Evolutionary conservation across 345 rosid genomes (phyloP), one percentile per base, ranked within the genome.

Genomic region (Dipteronia sinensis): DNA sequence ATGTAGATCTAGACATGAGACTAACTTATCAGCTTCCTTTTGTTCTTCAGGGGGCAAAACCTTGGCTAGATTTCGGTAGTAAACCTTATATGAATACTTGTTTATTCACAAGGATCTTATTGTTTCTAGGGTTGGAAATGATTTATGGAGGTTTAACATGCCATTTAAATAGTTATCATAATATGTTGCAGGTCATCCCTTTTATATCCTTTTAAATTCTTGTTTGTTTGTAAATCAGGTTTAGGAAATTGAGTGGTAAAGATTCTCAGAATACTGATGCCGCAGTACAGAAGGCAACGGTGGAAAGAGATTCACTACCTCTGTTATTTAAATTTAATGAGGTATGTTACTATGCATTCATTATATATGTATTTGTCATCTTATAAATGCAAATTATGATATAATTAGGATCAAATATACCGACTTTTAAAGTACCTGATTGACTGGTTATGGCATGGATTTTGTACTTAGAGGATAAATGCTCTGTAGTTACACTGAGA

Each of bases 271-370:
- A 80, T 79, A 69, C 84, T 58, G 89, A 87, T 79, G 77, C 65
- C 72, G 83, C 75, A 29, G 83, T 44, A 49, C 84, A 75, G 71
- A 87, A 84, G 79, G 71, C 78, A 65, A 84, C 91, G 16, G 85
- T 76, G 7, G 86, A 86, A 77, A 92, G 94, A 88, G 92, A 92
- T 78, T 84, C 83, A 38, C 90, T 85, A 5, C 99, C 98, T 72
- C 76, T 93, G 80, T 87, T 95, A 76, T 95, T 93, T 84, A 93
- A 91, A 87, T 95, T 80, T 73, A 95, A 95, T 72, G 99, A 95
- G 97, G 99, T 93, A 84, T 63, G 71, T 64, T 42, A 71, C 80
- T 75, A 38, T 69, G 58, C 23, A 4, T 40, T 7, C 10, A 42
- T 20, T 20, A 23, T 70, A 56, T 27, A 71, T 71, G 42, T 38